These are phyloP conservation scores for Gossypium rotundifolium DNA, from an alignment of 345 rosid genomes.

Conservation along the genomic window DNA sequence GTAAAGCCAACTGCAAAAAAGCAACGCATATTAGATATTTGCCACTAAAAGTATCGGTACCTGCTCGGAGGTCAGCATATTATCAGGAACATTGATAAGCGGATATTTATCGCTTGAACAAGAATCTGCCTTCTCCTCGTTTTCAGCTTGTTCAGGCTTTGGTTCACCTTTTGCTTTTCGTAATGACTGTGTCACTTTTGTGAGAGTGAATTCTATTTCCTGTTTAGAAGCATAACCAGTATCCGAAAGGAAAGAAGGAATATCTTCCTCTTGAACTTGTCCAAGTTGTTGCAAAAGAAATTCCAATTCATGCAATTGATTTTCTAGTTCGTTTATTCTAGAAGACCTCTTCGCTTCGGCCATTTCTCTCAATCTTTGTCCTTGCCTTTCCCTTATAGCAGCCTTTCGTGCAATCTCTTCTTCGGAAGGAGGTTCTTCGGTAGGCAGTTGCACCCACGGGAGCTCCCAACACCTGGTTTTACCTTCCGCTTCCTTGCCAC, in stretches of 20 bases:
- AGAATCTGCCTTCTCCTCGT: slow-evolving; percentile 62
- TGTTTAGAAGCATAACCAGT: slow-evolving; percentile 79
- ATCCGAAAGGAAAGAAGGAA: slow-evolving; percentile 63
- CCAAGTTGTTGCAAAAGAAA: slow-evolving; percentile 83
- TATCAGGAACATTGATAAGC: slow-evolving; percentile 66
- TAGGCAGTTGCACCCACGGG: slow-evolving; percentile 84
- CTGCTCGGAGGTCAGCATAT: slow-evolving; percentile 79
- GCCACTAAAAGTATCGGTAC: slow-evolving; percentile 35
- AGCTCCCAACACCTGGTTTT: slow-evolving; percentile 92
- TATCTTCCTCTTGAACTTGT: slow-evolving; percentile 54
- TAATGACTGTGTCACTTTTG: slow-evolving; percentile 63
- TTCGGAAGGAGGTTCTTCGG: slow-evolving; percentile 87
- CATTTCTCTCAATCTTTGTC: slow-evolving; percentile 95
- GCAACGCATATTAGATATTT: background rate
- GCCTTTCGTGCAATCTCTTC: slow-evolving; percentile 97
- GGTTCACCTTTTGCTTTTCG: slow-evolving; percentile 83
- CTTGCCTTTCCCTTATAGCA: slow-evolving; percentile 80
- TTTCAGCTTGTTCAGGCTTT: slow-evolving; percentile 58
- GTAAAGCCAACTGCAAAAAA: background rate
- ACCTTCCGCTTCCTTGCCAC: slow-evolving; percentile 77
- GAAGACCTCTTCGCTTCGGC: slow-evolving; percentile 90
- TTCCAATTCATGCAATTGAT: slow-evolving; percentile 67
- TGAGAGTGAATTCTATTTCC: slow-evolving; percentile 65
- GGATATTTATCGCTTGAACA: slow-evolving; percentile 59
- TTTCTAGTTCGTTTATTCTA: slow-evolving; percentile 77